A percentile compares a stretch with the other conserved stretches of the same genome.
Evolutionary conservation across 2,329 filamentous ascomycete genomes (phyloP).

Genomic region (Huntiella bhutanensis): DNA sequence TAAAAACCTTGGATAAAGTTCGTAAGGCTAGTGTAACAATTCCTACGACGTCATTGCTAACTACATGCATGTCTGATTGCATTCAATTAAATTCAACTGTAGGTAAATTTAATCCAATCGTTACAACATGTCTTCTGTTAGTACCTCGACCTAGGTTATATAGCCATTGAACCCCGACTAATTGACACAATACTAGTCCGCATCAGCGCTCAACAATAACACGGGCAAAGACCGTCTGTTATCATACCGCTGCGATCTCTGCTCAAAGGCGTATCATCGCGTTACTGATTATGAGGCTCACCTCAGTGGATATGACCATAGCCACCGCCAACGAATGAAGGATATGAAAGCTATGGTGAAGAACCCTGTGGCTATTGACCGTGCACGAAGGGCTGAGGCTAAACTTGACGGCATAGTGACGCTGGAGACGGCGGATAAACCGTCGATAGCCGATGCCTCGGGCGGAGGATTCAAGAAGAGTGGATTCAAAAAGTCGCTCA

Average conservation of each 20-base stretch:
- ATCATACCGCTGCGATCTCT: slow-evolving; percentile 71
- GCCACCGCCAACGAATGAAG: slow-evolving; percentile 75
- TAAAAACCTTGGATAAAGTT: not conserved
- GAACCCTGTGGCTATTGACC: slow-evolving; percentile 44
- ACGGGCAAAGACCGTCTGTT: no score
- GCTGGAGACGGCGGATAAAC: slow-evolving; percentile 34
- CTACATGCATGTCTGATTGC: no score
- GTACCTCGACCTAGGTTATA: not conserved
- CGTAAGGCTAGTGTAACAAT: not conserved
- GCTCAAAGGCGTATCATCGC: slow-evolving; percentile 82
- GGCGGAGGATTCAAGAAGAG: slow-evolving; percentile 42
- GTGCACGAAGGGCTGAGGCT: slow-evolving; percentile 50
- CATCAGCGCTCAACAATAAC: no score
- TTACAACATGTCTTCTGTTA: slow-evolving; percentile 4
- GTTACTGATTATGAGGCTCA: slow-evolving; percentile 96
- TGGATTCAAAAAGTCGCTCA: slow-evolving; percentile 66
- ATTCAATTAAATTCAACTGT: no score
- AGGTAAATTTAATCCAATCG: no score
- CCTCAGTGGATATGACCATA: slow-evolving; percentile 85
- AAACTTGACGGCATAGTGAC: slow-evolving; percentile 50
- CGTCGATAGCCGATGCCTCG: not conserved
- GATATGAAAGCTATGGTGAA: slow-evolving; percentile 74
- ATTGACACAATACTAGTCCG: not conserved
- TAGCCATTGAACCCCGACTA: not conserved
- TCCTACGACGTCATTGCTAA: no score